phyloP scores from a whole-genome alignment of 805 yeast species.

The Metschnikowia orientalis region DNA sequence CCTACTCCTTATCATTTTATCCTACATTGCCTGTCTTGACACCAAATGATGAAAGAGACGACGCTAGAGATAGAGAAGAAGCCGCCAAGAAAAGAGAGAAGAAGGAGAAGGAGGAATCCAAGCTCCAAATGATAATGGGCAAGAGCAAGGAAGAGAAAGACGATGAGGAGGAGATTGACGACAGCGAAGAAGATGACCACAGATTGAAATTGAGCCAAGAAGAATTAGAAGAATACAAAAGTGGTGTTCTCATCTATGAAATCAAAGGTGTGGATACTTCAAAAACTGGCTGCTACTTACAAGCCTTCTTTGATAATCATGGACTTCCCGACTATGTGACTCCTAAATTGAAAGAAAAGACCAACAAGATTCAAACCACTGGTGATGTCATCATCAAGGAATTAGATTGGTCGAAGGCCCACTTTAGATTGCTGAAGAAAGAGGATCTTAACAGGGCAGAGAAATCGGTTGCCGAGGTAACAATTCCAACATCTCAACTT shows the following conservation, averaged over 20 bases:
- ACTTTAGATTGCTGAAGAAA: conserved; percentile 59
- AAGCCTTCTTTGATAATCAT: conserved; percentile 70
- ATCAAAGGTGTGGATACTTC: conserved; percentile 55
- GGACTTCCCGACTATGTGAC: conserved; percentile 63
- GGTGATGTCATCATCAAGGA: conserved; percentile 79
- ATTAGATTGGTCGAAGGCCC: conserved; percentile 64
- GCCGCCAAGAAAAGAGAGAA: conserved; percentile 24
- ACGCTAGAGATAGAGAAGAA: conserved; percentile 16
- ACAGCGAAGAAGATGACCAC: conserved; percentile 21
- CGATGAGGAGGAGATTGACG: conserved; percentile 32
- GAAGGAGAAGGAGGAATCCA: conserved; percentile 28
- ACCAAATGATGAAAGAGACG: conserved; percentile 63
- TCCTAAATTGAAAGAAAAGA: conserved; percentile 46
- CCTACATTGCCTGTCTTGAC: conserved; percentile 79
- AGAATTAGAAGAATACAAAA: conserved; percentile 52
- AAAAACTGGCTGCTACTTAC: conserved; percentile 59
- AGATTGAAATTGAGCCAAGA: conserved; percentile 51
- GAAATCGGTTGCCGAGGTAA: conserved; percentile 56
- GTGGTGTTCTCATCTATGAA: conserved; percentile 75
- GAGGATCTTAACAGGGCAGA: conserved; percentile 50
- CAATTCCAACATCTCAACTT: conserved; percentile 62
- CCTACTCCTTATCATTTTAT: conserved; percentile 74
- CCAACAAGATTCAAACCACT: conserved; percentile 36
- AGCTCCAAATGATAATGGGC: conserved; percentile 3
- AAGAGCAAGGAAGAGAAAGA: conserved; percentile 29